Conservation (phyloP, 352 stramenopile species). For the Phytophthora constricta region DNA sequence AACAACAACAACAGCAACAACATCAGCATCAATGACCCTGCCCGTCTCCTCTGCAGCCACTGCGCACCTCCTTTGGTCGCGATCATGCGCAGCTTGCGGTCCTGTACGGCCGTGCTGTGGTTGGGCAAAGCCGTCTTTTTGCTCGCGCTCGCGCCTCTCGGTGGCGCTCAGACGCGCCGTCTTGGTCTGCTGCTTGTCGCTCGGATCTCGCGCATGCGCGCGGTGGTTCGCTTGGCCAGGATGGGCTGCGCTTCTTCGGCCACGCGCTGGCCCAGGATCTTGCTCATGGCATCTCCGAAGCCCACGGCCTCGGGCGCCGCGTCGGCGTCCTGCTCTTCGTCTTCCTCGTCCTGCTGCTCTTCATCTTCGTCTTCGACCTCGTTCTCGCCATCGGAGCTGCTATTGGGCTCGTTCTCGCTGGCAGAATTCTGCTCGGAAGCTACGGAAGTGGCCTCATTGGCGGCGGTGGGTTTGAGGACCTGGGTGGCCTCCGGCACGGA, state of each 20-base stretch:
- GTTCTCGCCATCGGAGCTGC: constrained; percentile 29
- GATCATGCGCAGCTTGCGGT: constrained; percentile 79
- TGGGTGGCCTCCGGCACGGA: not conserved
- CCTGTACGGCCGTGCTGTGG: constrained; percentile 62
- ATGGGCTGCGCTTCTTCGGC: constrained; percentile 74
- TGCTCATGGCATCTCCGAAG: constrained; percentile 89
- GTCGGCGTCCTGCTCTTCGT: constrained; percentile 33
- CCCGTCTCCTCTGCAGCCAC: not conserved
- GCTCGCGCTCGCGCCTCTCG: constrained; percentile 77
- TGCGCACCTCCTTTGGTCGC: constrained; percentile 78
- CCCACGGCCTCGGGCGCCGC: constrained; percentile 72
- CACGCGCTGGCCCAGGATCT: constrained; percentile 82
- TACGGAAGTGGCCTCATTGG: not conserved
- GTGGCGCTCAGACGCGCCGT: constrained; percentile 68
- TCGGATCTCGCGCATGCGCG: constrained; percentile 85
- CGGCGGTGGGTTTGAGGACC: not conserved
- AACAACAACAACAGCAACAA: constrained; percentile 11
- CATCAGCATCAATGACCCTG: no score
- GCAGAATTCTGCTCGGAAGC: constrained; percentile 8
- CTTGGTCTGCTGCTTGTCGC: constrained; percentile 78
- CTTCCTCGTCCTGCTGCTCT: constrained; percentile 24
- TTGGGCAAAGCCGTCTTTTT: constrained; percentile 82
- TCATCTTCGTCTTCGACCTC: constrained; percentile 26
- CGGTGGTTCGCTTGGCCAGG: constrained; percentile 83
- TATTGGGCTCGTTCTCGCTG: constrained; percentile 12